Evolutionary conservation across 345 rosid genomes (phyloP).

Genomic region (Heritiera fomes): DNA sequence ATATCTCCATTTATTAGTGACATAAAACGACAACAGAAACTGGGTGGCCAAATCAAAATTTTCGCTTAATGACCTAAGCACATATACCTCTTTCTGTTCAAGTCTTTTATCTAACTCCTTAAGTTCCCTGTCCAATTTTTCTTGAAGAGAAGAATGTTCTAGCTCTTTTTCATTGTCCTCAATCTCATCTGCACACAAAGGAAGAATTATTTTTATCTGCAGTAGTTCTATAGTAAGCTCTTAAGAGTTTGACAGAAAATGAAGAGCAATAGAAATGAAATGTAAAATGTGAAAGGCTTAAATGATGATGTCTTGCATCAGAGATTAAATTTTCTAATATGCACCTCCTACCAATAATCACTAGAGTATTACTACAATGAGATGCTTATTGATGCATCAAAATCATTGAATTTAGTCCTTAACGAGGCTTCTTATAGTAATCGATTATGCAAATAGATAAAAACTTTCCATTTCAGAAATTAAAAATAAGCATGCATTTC

Average conservation of each 20-base stretch:
- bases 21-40: not conserved
- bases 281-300: not conserved
- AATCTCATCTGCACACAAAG: conserved; percentile 55
- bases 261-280: not conserved
- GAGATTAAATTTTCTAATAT: not conserved
- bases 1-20: not conserved
- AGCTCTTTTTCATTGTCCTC: conserved; percentile 76
- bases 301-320: not conserved
- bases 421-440: not conserved
- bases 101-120: conserved; percentile 87
- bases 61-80: not conserved
- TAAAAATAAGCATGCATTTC: not conserved
- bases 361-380: not conserved
- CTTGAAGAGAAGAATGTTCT: conserved; percentile 90
- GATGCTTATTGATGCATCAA: conserved; percentile 15
- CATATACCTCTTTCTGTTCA: conserved; percentile 87
- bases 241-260: conserved; percentile 8
- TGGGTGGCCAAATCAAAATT: not conserved
- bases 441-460: not conserved
- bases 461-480: not conserved
- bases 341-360: not conserved
- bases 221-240: not conserved
- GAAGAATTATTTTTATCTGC: conserved; percentile 14
- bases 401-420: not conserved
- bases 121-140: conserved; percentile 80